These are phyloP conservation scores for Simmondsia chinensis DNA, from an alignment of 148 eudicot species.

Conservation along the genomic window DNA sequence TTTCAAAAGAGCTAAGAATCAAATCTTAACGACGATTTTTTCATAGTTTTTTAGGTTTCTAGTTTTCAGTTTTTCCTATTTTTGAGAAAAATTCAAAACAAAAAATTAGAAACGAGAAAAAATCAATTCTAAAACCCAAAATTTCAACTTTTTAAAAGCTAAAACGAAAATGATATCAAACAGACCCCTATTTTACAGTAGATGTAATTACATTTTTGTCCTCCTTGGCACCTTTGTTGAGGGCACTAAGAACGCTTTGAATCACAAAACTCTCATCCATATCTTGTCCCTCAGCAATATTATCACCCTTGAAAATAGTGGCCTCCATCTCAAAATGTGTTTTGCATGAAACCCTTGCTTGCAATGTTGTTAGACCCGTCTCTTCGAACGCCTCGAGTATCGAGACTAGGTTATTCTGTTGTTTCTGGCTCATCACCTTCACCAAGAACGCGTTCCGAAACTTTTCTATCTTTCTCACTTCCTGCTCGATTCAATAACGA, in stretches of 20 bases:
- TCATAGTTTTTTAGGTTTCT: too few species aligned
- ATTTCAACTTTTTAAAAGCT: too few species aligned
- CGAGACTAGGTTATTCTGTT: slow-evolving; percentile 23
- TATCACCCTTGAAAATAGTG: slow-evolving; percentile 7
- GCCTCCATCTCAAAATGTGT: slow-evolving; percentile 38
- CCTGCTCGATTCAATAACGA: slow-evolving; percentile 10
- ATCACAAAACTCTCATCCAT: slow-evolving; percentile 17
- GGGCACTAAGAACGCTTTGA: slow-evolving; percentile 24
- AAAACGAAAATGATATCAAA: too few species aligned
- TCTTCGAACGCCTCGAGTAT: slow-evolving; percentile 42
- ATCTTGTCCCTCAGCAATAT: slow-evolving; percentile 7
- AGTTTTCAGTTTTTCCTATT: too few species aligned
- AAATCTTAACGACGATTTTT: too few species aligned
- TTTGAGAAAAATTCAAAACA: too few species aligned
- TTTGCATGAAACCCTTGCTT: slow-evolving; percentile 29
- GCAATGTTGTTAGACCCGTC: slow-evolving; percentile 27
- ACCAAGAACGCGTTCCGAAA: slow-evolving; percentile 11
- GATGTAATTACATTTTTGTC: too few species aligned
- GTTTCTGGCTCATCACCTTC: slow-evolving; percentile 28
- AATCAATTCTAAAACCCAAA: too few species aligned
- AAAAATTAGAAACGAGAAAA: too few species aligned
- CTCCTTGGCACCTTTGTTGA: slow-evolving; percentile 4
- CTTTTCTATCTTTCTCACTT: slow-evolving; percentile 34
- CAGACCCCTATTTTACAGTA: too few species aligned
- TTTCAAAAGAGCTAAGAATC: too few species aligned